Evolutionary conservation across 83 land plant genomes (phyloP), one percentile per base, ranked within the genome.

Genomic region (Isoetes engelmannii): DNA sequence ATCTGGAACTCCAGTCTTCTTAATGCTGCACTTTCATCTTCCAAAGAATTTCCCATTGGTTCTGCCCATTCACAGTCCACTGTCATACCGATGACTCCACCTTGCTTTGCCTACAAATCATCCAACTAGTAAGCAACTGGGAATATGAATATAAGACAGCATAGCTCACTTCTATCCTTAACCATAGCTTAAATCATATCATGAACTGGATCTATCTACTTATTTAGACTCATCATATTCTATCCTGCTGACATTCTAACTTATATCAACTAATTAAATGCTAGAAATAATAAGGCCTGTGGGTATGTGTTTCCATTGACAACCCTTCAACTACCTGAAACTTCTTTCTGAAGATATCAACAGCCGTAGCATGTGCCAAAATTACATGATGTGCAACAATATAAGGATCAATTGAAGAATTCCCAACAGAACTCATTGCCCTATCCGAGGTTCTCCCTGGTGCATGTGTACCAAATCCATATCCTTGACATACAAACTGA

Each of bases 61-160:
- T 88, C 92, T 6, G 88, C 75, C 84, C 92, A 81, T 80, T 88
- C 88, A 70, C 84, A 86, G 74, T 88, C 88, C 3, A 85, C 81
- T 12, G 77, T 74, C 19, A 88, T 57, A 6, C 92, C 92, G 61
- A 88, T 77, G 59, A 76, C 43, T 61, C 92, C 92, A 17, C 86
- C 79, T 77, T 88, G 92, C 47, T 61, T 65, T 50, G 65, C 71
- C 84, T 81, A 44, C 18, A 10, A n/a, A n/a, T n/a, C n/a, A n/a
- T n/a, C n/a, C n/a, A n/a, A n/a, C n/a, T n/a, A n/a, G n/a, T n/a
- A n/a, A n/a, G n/a, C n/a, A n/a, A n/a, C n/a, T n/a, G n/a, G n/a
- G n/a, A n/a, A n/a, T n/a, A n/a, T n/a, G n/a, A n/a, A n/a, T n/a
- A n/a, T n/a, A n/a, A n/a, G n/a, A n/a, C n/a, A n/a, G n/a, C n/a